Evolutionary conservation across 2,329 filamentous ascomycete species (phyloP).

Genomic region (Colletotrichum higginsianum): DNA sequence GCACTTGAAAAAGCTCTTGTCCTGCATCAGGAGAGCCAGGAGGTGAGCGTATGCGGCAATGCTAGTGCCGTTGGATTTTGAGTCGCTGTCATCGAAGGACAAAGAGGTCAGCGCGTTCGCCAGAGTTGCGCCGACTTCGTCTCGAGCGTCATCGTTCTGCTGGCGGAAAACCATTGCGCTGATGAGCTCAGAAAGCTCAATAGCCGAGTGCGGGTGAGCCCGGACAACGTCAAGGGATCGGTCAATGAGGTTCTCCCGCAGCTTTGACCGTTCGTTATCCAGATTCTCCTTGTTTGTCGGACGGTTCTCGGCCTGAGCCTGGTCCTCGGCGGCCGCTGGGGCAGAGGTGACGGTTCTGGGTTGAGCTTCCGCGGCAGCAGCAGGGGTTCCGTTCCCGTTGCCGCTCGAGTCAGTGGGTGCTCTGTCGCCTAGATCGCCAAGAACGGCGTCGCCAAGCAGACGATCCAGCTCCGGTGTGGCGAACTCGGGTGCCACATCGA

Average conservation of each 20-base stretch:
- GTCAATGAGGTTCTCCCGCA: constrained; percentile 86
- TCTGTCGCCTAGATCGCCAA: constrained; percentile 45
- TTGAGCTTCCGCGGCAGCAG: constrained; percentile 19
- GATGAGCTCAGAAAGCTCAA: constrained; percentile 92
- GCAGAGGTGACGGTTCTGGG: constrained; percentile 40
- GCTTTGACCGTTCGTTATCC: constrained; percentile 79
- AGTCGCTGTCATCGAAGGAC: constrained; percentile 71
- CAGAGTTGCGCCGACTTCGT: constrained; percentile 86
- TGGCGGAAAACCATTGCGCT: constrained; percentile 77
- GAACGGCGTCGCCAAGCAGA: constrained; percentile 44
- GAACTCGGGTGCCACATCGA: constrained; percentile 49
- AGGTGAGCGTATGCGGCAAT: constrained; percentile 94
- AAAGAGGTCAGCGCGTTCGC: constrained; percentile 86
- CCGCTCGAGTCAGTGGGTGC: constrained; percentile 48
- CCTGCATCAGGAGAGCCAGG: constrained; percentile 88
- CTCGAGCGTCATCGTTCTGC: constrained; percentile 68
- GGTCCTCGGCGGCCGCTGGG: constrained; percentile 44
- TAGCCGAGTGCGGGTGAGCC: constrained; percentile 88
- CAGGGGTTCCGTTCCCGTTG: constrained; percentile 39
- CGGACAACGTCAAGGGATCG: constrained; percentile 92
- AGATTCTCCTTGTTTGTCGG: constrained; percentile 81
- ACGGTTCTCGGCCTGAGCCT: constrained; percentile 45
- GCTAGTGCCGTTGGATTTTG: constrained; percentile 73
- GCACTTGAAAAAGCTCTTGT: constrained; percentile 83
- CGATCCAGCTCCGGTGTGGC: constrained; percentile 46